These are phyloP conservation scores for Davidsoniella eucalypti DNA, from an alignment of 2,329 filamentous ascomycete genomes.

Conservation along the genomic window DNA sequence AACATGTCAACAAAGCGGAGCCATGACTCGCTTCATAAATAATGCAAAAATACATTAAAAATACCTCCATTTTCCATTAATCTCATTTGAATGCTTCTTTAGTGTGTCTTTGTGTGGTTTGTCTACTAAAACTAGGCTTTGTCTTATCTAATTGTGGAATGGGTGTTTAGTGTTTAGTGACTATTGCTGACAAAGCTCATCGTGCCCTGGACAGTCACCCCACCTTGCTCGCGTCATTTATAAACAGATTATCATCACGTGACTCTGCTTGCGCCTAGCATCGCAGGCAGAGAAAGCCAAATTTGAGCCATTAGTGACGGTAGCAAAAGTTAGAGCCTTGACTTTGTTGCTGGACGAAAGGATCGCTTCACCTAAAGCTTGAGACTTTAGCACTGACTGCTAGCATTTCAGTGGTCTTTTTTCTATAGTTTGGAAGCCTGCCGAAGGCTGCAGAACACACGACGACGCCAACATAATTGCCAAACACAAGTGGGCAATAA, in stretches of 20 bases:
- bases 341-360: too few species aligned
- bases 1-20: conserved; percentile 4
- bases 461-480: not conserved
- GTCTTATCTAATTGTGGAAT: not conserved
- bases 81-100: too few species aligned
- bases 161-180: not conserved
- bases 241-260: not conserved
- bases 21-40: not conserved
- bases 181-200: too few species aligned
- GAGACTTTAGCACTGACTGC: not conserved
- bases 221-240: too few species aligned
- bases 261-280: not conserved
- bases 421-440: not conserved
- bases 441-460: conserved; percentile 4
- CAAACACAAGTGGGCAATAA: not conserved
- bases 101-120: too few species aligned
- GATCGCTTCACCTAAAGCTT: not conserved
- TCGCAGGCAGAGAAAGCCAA: not conserved
- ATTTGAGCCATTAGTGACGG: too few species aligned
- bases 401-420: not conserved
- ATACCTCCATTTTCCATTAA: too few species aligned
- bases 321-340: too few species aligned
- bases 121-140: too few species aligned
- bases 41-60: conserved; percentile 7
- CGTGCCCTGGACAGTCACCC: too few species aligned